Evolutionary conservation across 495 filamentous ascomycete species (phyloP), one percentile per base, ranked within the genome.

Genomic region (Penicillium salamii): DNA sequence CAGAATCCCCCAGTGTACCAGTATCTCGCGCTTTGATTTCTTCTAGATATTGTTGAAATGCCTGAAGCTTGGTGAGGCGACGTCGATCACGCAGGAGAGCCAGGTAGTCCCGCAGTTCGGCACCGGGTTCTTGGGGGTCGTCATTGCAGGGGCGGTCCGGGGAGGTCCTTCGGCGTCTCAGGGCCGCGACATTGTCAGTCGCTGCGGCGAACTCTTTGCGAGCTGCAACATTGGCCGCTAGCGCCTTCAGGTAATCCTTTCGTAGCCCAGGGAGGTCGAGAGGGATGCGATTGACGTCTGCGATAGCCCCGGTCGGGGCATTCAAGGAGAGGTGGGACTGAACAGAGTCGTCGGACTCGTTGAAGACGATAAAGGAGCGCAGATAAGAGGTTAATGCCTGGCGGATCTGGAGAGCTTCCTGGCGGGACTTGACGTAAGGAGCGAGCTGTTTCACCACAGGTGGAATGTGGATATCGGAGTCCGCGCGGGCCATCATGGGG

Each of bases 211-310:
- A 75, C 32, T 78, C 76, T 13, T 72, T 69, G 31, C 72, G 69
- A 12, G 81, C 80, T 33, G 72, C 70, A 29, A 82, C 61, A 52
- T 84, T 84, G 32, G 75, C 80, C 46, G 70, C 69, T n/a, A 85
- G 60, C 3, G 81, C 81, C 33, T 82, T 67, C 35, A 85, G 59
- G 45, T 84, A 87, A 49, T 81, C 70, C 49, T 57, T 75, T 50
- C 71, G 52, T 37, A 73, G 53, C 11, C 70, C 72, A 26, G 67
- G 57, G 11, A 77, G 19, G 14, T 73, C 69, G 37, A 55, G 42
- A 15, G 73, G 70, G 32, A 70, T 63, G 17, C 59, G 66, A 44
- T 68, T 68, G 33, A 77, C 72, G 14, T 59, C 62, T 7, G 49
- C 41, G 37, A 68, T 62, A 28, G 61, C 62, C 42, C 70, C 63